A percentile compares a stretch with the other conserved stretches of the same genome.
Evolutionary conservation across 352 stramenopile genomes (phyloP).

Genomic region (Phytophthora colocasiae): DNA sequence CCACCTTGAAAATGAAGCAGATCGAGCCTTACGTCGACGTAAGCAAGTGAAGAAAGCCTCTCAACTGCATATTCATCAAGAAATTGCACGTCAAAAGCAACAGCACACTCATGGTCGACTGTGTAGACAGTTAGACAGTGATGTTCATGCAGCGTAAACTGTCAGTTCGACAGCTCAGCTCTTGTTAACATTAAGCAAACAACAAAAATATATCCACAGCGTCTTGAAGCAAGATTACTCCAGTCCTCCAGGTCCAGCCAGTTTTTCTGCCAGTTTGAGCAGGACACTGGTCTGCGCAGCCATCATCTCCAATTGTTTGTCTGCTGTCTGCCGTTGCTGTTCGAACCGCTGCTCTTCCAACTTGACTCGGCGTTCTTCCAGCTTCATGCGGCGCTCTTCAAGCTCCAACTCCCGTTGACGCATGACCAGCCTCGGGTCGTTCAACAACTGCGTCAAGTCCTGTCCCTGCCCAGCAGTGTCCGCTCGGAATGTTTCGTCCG

Average conservation of each 20-base stretch:
- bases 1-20: slow-evolving; percentile 59
- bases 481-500: too few relatives aligned
- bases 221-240: background rate
- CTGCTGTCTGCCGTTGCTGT: slow-evolving; percentile 28
- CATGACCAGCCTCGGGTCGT: slow-evolving; percentile 28
- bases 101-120: slow-evolving; percentile 35
- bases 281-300: slow-evolving; percentile 34
- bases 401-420: slow-evolving; percentile 32
- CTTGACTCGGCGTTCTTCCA: slow-evolving; percentile 29
- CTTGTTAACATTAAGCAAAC: background rate
- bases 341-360: slow-evolving; percentile 38
- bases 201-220: slow-evolving; percentile 12
- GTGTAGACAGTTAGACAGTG: slow-evolving; percentile 14
- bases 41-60: slow-evolving; percentile 63
- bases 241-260: slow-evolving; percentile 1
- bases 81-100: slow-evolving; percentile 59
- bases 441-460: slow-evolving; percentile 22
- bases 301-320: slow-evolving; percentile 42
- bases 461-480: background rate
- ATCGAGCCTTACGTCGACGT: slow-evolving; percentile 55
- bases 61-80: slow-evolving; percentile 68
- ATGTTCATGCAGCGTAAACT: slow-evolving; percentile 22
- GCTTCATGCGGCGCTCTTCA: slow-evolving; percentile 28
- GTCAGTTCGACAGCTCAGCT: too few relatives aligned
- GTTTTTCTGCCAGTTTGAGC: slow-evolving; percentile 34